Base-by-base conservation (phyloP, 192 early-diverging fungal species). In the Jimgerdemannia lactiflua region DNA sequence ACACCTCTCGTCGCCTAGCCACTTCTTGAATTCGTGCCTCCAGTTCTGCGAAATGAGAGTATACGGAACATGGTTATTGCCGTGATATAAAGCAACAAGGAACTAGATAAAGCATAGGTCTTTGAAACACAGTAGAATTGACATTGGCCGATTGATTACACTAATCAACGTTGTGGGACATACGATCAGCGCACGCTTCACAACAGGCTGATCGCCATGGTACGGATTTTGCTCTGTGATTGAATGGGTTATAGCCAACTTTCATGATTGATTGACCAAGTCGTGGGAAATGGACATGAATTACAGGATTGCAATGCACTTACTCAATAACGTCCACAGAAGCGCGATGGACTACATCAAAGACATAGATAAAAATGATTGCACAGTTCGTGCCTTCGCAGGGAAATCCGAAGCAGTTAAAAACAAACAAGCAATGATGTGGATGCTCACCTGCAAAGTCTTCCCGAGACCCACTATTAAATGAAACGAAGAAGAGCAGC, bases 1-100 rank as follows among this genome's bases (percentile, higher is more conserved):
- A 18, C 54, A 75, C 74, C 74, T 76, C 77, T 87, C 85, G 17
- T 80, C 77, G 4, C 86, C 84, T 3, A 87, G 82, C 86, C 86
- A 87, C 43, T 86, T 86, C 64, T 84, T 86, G 76, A 87, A 87
- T 59, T 87, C 86, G 39, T 82, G 79, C 64, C 84, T 75, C 86
- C 86, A 87, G 40, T 86, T 87, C 82, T 84, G 64, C 4, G 29
- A 29, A 64, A 49, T 40, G 20, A 10, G 49, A 11, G 19, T 19
- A 29, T 29, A 29, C 29, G 29, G 29, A 29, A 29, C 29, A 29
- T 29, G 29, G 29, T 29, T 29, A 29, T 29, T 29, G 29, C 29
- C 29, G 29, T 29, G 29, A 29, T 29, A 29, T 29, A 29, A 29
- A 29, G 29, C 29, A 29, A 29, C 29, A 29, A 29, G 29, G 29